Conservation (phyloP, 2,329 filamentous ascomycete genomes). For the Apiospora saccharicola region DNA sequence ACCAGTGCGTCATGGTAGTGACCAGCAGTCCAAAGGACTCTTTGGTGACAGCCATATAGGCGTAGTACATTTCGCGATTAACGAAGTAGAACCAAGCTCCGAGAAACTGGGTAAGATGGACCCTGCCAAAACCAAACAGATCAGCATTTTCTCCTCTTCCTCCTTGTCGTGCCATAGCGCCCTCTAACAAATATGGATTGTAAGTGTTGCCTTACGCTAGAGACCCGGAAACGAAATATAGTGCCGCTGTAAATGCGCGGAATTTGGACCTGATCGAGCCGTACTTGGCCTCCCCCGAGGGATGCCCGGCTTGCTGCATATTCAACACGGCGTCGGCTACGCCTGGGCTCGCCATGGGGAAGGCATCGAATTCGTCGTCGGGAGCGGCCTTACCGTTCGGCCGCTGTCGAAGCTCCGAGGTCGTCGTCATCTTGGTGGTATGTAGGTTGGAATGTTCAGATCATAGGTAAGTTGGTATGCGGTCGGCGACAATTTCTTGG, state of each 20-base stretch:
- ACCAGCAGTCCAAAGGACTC: conserved; percentile 81
- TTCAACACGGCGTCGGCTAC: conserved; percentile 33
- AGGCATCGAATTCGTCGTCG: conserved; percentile 25
- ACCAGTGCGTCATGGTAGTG: conserved; percentile 84
- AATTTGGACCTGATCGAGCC: conserved; percentile 57
- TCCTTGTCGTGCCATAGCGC: background rate
- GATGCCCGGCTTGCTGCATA: conserved; percentile 48
- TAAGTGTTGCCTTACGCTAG: conserved; percentile 51
- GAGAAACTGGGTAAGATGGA: conserved; percentile 76
- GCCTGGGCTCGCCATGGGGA: conserved; percentile 41
- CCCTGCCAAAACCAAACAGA: conserved; percentile 49
- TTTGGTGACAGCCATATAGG: conserved; percentile 88
- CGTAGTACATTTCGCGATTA: conserved; percentile 80
- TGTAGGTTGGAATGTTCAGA: background rate
- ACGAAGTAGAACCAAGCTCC: conserved; percentile 79
- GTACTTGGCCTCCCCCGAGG: conserved; percentile 63
- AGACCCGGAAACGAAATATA: conserved; percentile 61
- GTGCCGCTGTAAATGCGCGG: conserved; percentile 57
- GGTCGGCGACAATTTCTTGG: background rate
- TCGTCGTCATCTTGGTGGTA: conserved; percentile 37
- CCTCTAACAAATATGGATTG: background rate
- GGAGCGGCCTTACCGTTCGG: conserved; percentile 30
- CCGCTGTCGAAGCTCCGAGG: conserved; percentile 47
- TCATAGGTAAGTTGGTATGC: background rate
- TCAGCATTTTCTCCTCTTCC: background rate